Base-by-base conservation (phyloP, 257 asterid genomes). In the Anisodus acutangulus region DNA sequence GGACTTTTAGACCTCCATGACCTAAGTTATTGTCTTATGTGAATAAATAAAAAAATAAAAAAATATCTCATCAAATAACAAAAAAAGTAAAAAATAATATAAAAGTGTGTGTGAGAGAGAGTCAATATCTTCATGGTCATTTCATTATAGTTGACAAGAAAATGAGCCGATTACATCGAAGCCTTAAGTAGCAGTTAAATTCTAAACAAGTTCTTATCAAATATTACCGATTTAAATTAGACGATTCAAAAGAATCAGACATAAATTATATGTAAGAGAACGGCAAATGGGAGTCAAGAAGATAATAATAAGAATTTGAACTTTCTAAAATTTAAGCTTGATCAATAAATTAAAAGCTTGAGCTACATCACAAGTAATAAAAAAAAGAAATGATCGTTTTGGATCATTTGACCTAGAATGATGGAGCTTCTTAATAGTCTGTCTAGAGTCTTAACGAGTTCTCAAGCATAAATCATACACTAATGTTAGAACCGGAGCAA, bases 1-100 rank as follows among this genome's bases (percentile, higher is more conserved):
- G 84, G 76, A 76, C 39, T 81, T 62, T 62, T 81, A 81, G 70
- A 66, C 74, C 58, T 81, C 71, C 62, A 81, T 62, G 31, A 81
- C 53, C 72, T 66, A 62, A 59, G 62, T 66, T 51, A 76, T 76
- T 81, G 84, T 81, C 84, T 45, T 66, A 62, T 81, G 9, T 62
- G 45, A 41, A n/a, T 49, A 22, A 62, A 60, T 13, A 31, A 31
- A 9, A 9, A 55, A 47, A 70, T 70, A 31, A 31, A 9, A 11
- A 55, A 47, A 70, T 70, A 41, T 19, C 58, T 2, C 15, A 43
- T 5, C 11, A 45, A 71, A 71, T 55, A 55, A 55, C 10, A 3
- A 1, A 0, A 0, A 11, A 55, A 4, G 13, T 0, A 55, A 55
- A 55, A 2, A 69, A 9, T 62, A 69, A 41, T 43, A 19, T 17